Conservation (phyloP, 495 filamentous ascomycete genomes). For the Neurospora cerealis region DNA sequence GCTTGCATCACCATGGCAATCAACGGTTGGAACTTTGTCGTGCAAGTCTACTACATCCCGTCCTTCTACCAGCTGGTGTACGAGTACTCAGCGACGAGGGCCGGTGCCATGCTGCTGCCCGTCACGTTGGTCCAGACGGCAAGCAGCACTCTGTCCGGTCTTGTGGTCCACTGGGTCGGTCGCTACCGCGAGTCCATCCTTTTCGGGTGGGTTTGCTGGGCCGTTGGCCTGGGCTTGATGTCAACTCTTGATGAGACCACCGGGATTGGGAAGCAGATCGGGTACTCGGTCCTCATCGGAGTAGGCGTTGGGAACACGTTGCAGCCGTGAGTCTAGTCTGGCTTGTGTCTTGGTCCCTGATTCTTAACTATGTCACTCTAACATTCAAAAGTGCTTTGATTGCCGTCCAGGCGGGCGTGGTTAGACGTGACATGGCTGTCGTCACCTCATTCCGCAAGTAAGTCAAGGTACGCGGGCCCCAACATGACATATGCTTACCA, state of each 20-base stretch:
- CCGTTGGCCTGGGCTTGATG: conserved; percentile 42
- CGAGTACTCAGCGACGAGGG: conserved; percentile 39
- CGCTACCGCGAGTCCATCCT: conserved; percentile 44
- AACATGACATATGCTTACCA: neutral
- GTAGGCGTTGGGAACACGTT: conserved; percentile 44
- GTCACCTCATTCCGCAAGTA: conserved; percentile 46
- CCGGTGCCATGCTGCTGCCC: conserved; percentile 44
- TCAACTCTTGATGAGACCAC: conserved; percentile 41
- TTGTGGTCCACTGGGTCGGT: conserved; percentile 43
- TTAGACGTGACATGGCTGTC: conserved; percentile 44
- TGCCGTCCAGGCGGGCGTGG: conserved; percentile 43
- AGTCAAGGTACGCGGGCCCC: conserved; percentile 1
- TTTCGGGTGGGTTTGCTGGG: conserved; percentile 43
- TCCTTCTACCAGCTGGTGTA: conserved; percentile 47
- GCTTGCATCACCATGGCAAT: conserved; percentile 45
- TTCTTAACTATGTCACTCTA: neutral
- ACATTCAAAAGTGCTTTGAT: conserved; percentile 27
- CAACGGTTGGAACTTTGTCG: conserved; percentile 46
- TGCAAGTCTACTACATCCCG: conserved; percentile 47
- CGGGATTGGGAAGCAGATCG: conserved; percentile 43
- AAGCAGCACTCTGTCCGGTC: conserved; percentile 41
- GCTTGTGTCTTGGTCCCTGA: neutral
- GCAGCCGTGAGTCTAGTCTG: conserved; percentile 30
- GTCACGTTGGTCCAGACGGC: conserved; percentile 42
- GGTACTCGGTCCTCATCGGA: conserved; percentile 41